Evolutionary conservation across 1,284 basidiomycete species (phyloP), one percentile per base, ranked within the genome.

Genomic region (Moesziomyces sp.): DNA sequence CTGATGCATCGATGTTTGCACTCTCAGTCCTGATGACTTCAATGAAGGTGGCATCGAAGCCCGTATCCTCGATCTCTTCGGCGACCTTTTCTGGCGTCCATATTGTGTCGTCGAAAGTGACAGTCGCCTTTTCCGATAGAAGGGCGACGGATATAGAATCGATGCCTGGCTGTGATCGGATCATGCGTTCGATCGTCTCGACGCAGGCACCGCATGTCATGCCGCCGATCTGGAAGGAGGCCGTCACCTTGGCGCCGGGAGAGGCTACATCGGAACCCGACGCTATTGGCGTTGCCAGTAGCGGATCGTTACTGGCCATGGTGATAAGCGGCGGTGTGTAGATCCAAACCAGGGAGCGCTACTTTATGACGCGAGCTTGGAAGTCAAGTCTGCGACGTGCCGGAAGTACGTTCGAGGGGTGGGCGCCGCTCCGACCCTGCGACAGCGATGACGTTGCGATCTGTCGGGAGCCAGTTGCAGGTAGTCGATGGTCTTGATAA

Each of bases 201-300:
- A 94, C 93, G 80, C 93, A 94, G 44, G 92, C 87, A 10, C 92
- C 90, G 79, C 93, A 94, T 0, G 93, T 94, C 93, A 94, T 94
- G n/a, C 93, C 93, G 80, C 92, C 90, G 81, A 94, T 90, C 66
- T 90, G 86, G 42, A 94, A 85, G 77, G 93, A 92, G 78, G 76
- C 74, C 2, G 76, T 78, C 5, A 67, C 67, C 28, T 54, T 69
- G 40, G 55, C 51, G 13, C 64, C 63, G 11, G 46, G 19, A 26
- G 7, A 4, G 2, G 59, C 43, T 7, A 52, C 58, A 18, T 58
- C 16, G 2, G 60, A 58, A 2, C 49, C 51, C 3, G 70, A 66
- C n/a, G 59, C 48, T 51, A 52, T 52, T 11, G 63, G 38, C 51
- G 63, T 56, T 19, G 53, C 35, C 11, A 61, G 9, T 14, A 72